Conservation (phyloP, 805 yeast genomes). For the Candida parachauliodes region DNA sequence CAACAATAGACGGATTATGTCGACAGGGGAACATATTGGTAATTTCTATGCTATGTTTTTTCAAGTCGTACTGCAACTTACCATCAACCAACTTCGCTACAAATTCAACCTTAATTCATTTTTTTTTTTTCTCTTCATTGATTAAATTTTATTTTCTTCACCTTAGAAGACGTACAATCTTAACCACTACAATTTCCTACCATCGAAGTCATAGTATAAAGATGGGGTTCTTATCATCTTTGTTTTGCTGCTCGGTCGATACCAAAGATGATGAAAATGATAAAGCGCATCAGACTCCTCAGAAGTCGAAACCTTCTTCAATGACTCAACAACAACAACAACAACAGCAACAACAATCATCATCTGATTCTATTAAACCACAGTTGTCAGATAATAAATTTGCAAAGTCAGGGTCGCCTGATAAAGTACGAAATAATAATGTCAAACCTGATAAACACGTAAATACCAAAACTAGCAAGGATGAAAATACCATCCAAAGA, state of each 20-base stretch:
- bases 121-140: no score
- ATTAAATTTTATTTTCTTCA: no score
- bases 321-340: conserved; percentile 1
- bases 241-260: conserved; percentile 39
- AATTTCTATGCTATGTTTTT: no score
- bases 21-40: no score
- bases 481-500: not conserved
- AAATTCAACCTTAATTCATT: no score
- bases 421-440: not conserved
- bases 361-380: not conserved
- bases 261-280: conserved; percentile 28
- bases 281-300: conserved; percentile 21
- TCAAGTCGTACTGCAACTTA: no score
- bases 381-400: not conserved
- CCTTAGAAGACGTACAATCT: no score
- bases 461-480: not conserved
- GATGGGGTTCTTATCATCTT: conserved; percentile 30
- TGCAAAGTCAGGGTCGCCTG: not conserved
- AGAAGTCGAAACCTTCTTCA: not conserved
- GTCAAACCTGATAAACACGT: not conserved
- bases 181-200: no score
- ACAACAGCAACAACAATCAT: not conserved
- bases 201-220: no score
- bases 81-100: no score
- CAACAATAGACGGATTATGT: no score